These are phyloP conservation scores for Withania somnifera DNA, from an alignment of 305 asterid genomes.

Conservation along the genomic window DNA sequence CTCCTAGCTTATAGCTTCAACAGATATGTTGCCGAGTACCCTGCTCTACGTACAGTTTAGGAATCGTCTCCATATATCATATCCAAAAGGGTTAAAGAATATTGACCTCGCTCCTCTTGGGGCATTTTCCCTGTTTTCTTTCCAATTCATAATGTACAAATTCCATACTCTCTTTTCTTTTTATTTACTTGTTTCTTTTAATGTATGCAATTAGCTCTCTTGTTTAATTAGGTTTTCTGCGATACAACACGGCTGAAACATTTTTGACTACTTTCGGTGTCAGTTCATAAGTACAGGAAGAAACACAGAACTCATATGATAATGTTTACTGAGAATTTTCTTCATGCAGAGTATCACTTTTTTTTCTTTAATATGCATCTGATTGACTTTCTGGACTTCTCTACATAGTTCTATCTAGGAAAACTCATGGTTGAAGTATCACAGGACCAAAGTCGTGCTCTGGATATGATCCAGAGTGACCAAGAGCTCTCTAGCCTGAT, in stretches of 20 bases:
- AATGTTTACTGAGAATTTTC: not conserved
- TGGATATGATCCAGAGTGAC: slow-evolving; percentile 48
- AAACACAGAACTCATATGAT: not conserved
- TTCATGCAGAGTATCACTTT: not conserved
- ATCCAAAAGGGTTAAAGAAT: not conserved
- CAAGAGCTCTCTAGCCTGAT: slow-evolving; percentile 42
- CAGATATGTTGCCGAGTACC: not conserved
- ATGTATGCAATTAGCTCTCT: not conserved
- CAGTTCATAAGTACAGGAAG: not conserved
- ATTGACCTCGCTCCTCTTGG: not conserved
- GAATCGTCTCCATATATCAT: not conserved
- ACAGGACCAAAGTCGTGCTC: slow-evolving; percentile 74
- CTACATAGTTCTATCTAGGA: not conserved
- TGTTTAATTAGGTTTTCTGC: not conserved
- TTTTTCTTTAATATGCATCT: not conserved
- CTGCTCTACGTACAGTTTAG: not conserved
- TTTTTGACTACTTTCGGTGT: not conserved
- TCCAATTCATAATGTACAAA: not conserved
- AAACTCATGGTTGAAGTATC: not conserved
- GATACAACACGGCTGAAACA: not conserved
- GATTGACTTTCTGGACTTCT: not conserved
- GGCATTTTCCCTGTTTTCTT: not conserved
- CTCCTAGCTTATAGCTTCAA: not conserved
- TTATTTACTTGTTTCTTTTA: not conserved
- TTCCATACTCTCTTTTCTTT: not conserved